A percentile compares a stretch with the other conserved stretches of the same genome.
Evolutionary conservation across 2,329 filamentous ascomycete genomes (phyloP).

Genomic region (Stylonectria norvegica): DNA sequence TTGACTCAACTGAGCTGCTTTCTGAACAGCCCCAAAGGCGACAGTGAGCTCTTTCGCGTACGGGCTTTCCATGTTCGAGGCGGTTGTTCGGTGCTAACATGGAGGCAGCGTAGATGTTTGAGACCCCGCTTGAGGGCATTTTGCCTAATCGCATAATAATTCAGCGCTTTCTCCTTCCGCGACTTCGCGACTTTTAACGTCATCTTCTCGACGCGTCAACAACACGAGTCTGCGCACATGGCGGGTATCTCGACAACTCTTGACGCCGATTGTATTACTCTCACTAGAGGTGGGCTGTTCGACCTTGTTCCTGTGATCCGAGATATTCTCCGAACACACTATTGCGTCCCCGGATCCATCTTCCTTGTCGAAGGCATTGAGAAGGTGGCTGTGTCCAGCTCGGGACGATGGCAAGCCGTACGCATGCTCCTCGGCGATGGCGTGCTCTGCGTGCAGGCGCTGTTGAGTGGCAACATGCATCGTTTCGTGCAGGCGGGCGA

Average conservation of each 20-base stretch:
- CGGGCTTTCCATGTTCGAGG: constrained; percentile 39
- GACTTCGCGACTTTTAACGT: neutral
- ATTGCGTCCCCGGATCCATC: constrained; percentile 45
- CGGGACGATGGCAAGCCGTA: constrained; percentile 41
- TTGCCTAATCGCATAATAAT: constrained; percentile 26
- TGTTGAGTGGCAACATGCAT: constrained; percentile 46
- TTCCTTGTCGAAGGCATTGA: constrained; percentile 50
- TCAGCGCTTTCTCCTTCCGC: too few species aligned
- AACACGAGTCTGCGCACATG: constrained; percentile 23
- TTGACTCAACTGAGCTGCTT: constrained; percentile 49
- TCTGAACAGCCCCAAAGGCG: constrained; percentile 41
- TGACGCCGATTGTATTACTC: constrained; percentile 27
- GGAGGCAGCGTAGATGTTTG: neutral
- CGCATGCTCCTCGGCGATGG: constrained; percentile 52
- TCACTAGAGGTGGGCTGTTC: constrained; percentile 23
- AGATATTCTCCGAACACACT: constrained; percentile 47
- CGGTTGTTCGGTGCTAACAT: neutral
- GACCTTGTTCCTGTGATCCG: constrained; percentile 40
- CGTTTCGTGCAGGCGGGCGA: constrained; percentile 44
- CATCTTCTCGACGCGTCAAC: neutral
- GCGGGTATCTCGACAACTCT: constrained; percentile 16
- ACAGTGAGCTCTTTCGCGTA: constrained; percentile 42
- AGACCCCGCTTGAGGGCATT: constrained; percentile 23
- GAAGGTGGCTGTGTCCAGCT: constrained; percentile 31
- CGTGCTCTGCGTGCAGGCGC: constrained; percentile 51